Percentiles rank a stretch among this genome's conserved stretches.
These are phyloP conservation scores for Pseudomassariella vexata DNA, from an alignment of 2,329 filamentous ascomycete species.

Conservation along the genomic window DNA sequence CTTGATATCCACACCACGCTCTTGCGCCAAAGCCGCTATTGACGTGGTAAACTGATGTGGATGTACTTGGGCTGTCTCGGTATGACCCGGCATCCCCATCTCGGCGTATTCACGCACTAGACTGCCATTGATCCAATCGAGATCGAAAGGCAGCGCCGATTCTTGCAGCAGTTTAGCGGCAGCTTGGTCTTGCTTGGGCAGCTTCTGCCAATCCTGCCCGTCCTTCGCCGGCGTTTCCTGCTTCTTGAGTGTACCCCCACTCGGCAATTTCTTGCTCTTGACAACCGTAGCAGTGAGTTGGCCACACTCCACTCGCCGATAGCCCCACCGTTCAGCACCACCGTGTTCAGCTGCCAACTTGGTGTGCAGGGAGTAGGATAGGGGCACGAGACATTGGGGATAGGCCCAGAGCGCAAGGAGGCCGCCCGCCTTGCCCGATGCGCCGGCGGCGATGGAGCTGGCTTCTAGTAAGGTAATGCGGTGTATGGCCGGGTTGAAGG, in stretches of 20 bases:
- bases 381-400: constrained; percentile 72
- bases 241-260: constrained; percentile 6
- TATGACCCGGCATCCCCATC: constrained; percentile 66
- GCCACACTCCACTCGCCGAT: constrained; percentile 72
- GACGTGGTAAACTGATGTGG: constrained; percentile 83
- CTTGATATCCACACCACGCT: constrained; percentile 62
- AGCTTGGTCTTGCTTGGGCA: constrained; percentile 52
- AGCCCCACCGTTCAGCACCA: constrained; percentile 79
- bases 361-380: constrained; percentile 78
- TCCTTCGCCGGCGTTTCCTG: too few species aligned
- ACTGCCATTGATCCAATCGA: constrained; percentile 77
- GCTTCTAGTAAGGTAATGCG: constrained; percentile 85
- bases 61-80: constrained; percentile 88
- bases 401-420: constrained; percentile 90
- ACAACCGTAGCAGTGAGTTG: constrained; percentile 34
- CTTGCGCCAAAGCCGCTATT: constrained; percentile 70
- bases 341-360: constrained; percentile 80
- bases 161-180: constrained; percentile 43
- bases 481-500: constrained; percentile 69
- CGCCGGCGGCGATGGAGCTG: constrained; percentile 76
- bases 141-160: constrained; percentile 63
- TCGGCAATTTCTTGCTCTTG: constrained; percentile 17
- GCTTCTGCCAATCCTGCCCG: constrained; percentile 51
- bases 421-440: constrained; percentile 91
- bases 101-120: constrained; percentile 66